A percentile compares a stretch with the other conserved stretches of the same genome.
phyloP scores from a whole-genome alignment of 805 yeast genomes.

The Lipomyces lipofer region DNA sequence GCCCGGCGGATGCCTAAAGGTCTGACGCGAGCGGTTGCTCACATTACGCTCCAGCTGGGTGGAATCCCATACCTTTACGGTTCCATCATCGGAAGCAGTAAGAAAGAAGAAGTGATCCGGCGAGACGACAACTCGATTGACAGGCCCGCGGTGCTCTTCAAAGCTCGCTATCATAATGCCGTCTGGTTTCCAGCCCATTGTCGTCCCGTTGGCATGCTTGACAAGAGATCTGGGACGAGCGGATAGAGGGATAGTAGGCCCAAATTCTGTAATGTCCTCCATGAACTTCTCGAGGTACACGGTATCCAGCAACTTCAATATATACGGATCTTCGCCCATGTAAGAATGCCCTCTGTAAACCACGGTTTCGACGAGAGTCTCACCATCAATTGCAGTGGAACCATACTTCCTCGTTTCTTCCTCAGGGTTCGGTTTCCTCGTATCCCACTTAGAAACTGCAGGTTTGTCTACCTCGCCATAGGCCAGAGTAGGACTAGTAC shows the following conservation, averaged over 20 bases:
- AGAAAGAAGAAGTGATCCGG: slow-evolving; percentile 66
- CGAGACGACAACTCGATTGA: slow-evolving; percentile 60
- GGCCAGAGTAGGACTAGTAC: slow-evolving; percentile 26
- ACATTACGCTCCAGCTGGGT: slow-evolving; percentile 62
- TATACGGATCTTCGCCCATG: slow-evolving; percentile 64
- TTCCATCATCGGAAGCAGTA: slow-evolving; percentile 77
- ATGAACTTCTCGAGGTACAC: slow-evolving; percentile 58
- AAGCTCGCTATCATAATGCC: slow-evolving; percentile 64
- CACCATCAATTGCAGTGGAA: neutral
- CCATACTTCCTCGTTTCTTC: neutral
- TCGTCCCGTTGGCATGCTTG: slow-evolving; percentile 3
- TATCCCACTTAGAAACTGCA: neutral
- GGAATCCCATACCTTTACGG: slow-evolving; percentile 76
- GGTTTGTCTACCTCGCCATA: slow-evolving; percentile 28
- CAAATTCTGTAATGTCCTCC: slow-evolving; percentile 69
- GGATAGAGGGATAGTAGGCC: slow-evolving; percentile 39
- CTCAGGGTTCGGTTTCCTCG: neutral
- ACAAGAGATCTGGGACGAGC: slow-evolving; percentile 19
- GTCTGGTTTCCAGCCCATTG: slow-evolving; percentile 41
- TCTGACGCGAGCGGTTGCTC: slow-evolving; percentile 36
- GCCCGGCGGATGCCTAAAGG: slow-evolving; percentile 29
- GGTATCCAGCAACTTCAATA: slow-evolving; percentile 55
- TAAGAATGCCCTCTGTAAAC: slow-evolving; percentile 47
- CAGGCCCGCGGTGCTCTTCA: slow-evolving; percentile 58
- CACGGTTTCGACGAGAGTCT: neutral